These are phyloP conservation scores for Colletotrichum sublineola DNA, from an alignment of 2,329 filamentous ascomycete genomes.

Conservation along the genomic window DNA sequence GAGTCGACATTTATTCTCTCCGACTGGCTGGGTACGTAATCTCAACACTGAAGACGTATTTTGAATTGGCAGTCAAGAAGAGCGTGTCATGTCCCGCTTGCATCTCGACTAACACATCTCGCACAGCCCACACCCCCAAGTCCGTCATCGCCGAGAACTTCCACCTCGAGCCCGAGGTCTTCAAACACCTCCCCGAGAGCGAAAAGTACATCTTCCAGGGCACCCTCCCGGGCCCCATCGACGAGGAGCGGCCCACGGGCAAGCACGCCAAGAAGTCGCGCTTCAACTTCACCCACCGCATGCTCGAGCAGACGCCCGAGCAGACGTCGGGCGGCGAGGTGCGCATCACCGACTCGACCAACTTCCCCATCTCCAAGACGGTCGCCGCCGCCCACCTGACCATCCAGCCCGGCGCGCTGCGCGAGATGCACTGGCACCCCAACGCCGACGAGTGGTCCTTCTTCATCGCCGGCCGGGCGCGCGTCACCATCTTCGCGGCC, in stretches of 20 bases:
- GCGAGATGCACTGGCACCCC: conserved; percentile 88
- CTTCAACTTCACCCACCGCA: conserved; percentile 77
- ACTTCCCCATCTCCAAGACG: conserved; percentile 80
- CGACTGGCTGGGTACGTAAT: conserved; percentile 74
- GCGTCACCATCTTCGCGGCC: conserved; percentile 80
- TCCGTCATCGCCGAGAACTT: conserved; percentile 82
- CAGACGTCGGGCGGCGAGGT: conserved; percentile 77
- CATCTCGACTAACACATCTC: conserved; percentile 39
- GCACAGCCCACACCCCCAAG: conserved; percentile 75
- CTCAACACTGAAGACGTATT: no score
- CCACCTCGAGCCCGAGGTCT: conserved; percentile 77
- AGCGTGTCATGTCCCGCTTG: no score
- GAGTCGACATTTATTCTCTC: conserved; percentile 80
- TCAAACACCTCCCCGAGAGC: conserved; percentile 73
- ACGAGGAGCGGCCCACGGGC: conserved; percentile 73
- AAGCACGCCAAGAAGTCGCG: conserved; percentile 75
- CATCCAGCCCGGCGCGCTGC: conserved; percentile 78
- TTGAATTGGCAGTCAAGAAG: no score
- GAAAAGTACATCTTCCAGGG: conserved; percentile 87
- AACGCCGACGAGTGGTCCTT: conserved; percentile 86
- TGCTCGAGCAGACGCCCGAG: conserved; percentile 77
- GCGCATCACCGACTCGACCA: conserved; percentile 80
- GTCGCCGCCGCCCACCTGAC: conserved; percentile 79
- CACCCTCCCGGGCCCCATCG: conserved; percentile 72
- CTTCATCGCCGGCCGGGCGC: conserved; percentile 78